phyloP scores from a whole-genome alignment of 1,284 basidiomycete genomes.

The Rhodotorula glutinis region DNA sequence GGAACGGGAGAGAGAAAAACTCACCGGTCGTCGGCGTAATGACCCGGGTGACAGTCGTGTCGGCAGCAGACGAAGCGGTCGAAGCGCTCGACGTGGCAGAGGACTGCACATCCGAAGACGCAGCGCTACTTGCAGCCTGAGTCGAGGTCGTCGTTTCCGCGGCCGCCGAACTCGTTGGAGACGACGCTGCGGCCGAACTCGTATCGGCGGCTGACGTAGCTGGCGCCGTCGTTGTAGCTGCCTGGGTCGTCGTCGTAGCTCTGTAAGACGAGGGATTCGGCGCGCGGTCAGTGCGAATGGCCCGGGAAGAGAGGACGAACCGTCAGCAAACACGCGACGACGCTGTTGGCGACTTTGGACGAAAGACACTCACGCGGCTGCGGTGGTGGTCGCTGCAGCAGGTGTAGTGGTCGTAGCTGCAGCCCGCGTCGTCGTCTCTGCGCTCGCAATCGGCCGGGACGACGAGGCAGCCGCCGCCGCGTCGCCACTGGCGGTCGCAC shows the following conservation, averaged over 20 bases:
- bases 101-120: background rate
- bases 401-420: background rate
- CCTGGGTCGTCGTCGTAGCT: background rate
- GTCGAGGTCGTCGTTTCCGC: background rate
- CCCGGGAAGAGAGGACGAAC: too few relatives aligned
- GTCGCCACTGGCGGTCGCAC: background rate
- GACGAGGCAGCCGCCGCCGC: slow-evolving; percentile 3
- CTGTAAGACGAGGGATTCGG: background rate
- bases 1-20: background rate
- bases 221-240: background rate
- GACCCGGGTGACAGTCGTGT: slow-evolving; percentile 28
- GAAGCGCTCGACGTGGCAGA: background rate
- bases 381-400: background rate
- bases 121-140: background rate
- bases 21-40: slow-evolving; percentile 35
- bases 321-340: background rate
- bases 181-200: background rate
- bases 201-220: background rate
- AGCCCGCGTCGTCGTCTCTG: slow-evolving; percentile 1
- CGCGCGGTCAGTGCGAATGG: too few relatives aligned
- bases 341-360: too few relatives aligned
- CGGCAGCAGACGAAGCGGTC: background rate
- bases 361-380: background rate
- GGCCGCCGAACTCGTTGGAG: background rate
- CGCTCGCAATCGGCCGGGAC: background rate